A percentile compares a stretch with the other conserved stretches of the same genome.
Evolutionary conservation across 257 asterid species (phyloP).

Genomic region (Fraxinus anomala): DNA sequence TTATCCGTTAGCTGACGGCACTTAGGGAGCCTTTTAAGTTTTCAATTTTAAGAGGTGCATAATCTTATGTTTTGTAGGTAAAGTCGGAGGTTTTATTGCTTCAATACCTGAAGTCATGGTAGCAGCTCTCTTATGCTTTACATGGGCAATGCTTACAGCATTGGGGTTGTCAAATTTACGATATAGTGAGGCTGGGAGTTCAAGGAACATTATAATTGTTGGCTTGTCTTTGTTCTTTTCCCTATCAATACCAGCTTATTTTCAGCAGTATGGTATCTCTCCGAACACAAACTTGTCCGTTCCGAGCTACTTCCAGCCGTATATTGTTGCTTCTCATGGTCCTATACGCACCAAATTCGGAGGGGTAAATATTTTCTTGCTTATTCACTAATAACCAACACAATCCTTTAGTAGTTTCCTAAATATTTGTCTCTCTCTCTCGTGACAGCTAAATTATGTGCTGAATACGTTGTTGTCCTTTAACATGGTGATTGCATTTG

Average conservation of each 20-base stretch:
- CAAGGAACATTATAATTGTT: slow-evolving; percentile 90
- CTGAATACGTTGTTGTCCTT: slow-evolving; percentile 52
- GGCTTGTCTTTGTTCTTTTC: slow-evolving; percentile 90
- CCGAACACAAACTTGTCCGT: slow-evolving; percentile 75
- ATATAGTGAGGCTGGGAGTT: slow-evolving; percentile 97
- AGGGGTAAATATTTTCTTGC: slow-evolving; percentile 53
- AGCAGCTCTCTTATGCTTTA: slow-evolving; percentile 93
- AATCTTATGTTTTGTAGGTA: slow-evolving; percentile 54
- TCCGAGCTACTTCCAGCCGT: slow-evolving; percentile 86
- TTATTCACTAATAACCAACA: neutral
- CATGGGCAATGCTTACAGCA: slow-evolving; percentile 97
- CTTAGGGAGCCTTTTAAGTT: neutral
- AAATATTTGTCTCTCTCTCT: neutral
- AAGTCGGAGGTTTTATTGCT: slow-evolving; percentile 95
- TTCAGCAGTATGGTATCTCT: slow-evolving; percentile 84
- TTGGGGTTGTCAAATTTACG: slow-evolving; percentile 90
- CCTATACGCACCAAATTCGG: slow-evolving; percentile 69
- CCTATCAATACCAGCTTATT: slow-evolving; percentile 83
- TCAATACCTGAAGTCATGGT: slow-evolving; percentile 93
- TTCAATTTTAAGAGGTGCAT: neutral
- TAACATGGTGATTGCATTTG: slow-evolving; percentile 54
- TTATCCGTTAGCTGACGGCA: neutral
- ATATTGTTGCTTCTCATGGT: slow-evolving; percentile 87
- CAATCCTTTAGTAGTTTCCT: neutral
- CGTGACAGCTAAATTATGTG: slow-evolving; percentile 48